Base-by-base conservation (phyloP, 73 alveolate species). In the Symbiodinium pilosum region DNA sequence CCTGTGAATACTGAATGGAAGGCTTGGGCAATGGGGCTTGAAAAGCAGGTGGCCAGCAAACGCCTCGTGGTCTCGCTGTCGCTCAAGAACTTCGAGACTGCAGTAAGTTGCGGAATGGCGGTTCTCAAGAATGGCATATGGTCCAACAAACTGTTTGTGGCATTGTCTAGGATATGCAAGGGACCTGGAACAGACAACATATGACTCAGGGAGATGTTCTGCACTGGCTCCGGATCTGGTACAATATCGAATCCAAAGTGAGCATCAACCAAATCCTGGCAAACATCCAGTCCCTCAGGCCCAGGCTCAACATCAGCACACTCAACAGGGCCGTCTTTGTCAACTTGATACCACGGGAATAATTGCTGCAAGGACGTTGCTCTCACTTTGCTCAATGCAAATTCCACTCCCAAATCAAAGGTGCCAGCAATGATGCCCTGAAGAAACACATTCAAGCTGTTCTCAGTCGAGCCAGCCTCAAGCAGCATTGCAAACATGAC, bases 181-280 rank as follows among this genome's bases (percentile, higher is more conserved):
- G 93, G 93, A 14, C 93, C 93, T 43, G 93, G 93, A 43, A 47
- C 51, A 28, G 93, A 42, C 93, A 85, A 43, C 93, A 85, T 85
- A 51, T 44, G 42, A 21, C 26, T 30, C 34, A 85, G 30, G 21
- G 89, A 83, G n/a, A 83, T 26, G 11, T 32, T 38, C 24, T 14
- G 39, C 40, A 9, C 38, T 12, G 28, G 39, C 24, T 11, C 64
- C 39, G 41, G 59, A 83, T 83, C 89, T 32, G 64, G 56, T 4
- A 83, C 64, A 38, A 18, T 59, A 40, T 83, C 89, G 40, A 83
- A 83, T 21, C 40, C 89, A 16, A 38, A 26, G 38, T 38, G 24
- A 34, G 32, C 38, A 44, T 83, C 64, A 83, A 5, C 18, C 26
- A 30, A 6, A n/a, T 83, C 89, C n/a, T 16, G n/a, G 39, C 40